phyloP scores from a whole-genome alignment of 2,329 filamentous ascomycete species.

The Alternaria sp. region DNA sequence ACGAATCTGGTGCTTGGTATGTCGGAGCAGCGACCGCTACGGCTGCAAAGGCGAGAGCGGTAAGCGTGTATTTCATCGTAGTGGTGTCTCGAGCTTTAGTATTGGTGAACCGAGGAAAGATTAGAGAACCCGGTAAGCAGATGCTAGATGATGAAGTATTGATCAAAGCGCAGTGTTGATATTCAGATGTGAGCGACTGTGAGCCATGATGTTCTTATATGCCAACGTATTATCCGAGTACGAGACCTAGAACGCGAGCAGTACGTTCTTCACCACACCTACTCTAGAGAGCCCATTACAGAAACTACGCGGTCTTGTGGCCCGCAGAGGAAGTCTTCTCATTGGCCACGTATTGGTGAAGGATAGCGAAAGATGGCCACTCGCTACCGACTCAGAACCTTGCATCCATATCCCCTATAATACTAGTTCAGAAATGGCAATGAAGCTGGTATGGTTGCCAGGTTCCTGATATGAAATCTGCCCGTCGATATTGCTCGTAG shows the following conservation, averaged over 20 bases:
- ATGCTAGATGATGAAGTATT: neutral
- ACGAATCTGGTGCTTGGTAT: slow-evolving; percentile 35
- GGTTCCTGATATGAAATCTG: slow-evolving; percentile 26
- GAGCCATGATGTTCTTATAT: slow-evolving; percentile 40
- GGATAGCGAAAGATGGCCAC: slow-evolving; percentile 30
- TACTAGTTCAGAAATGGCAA: slow-evolving; percentile 22
- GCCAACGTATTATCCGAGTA: slow-evolving; percentile 33
- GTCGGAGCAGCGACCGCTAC: slow-evolving; percentile 33
- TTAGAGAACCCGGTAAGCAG: neutral
- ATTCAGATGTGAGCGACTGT: slow-evolving; percentile 20
- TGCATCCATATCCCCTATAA: slow-evolving; percentile 18
- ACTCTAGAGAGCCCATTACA: slow-evolving; percentile 13
- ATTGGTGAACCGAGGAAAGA: neutral
- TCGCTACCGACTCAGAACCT: slow-evolving; percentile 27
- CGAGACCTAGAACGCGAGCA: slow-evolving; percentile 30
- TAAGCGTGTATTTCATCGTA: slow-evolving; percentile 40
- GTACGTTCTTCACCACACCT: slow-evolving; percentile 23
- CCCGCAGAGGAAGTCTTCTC: slow-evolving; percentile 18
- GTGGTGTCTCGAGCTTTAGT: neutral
- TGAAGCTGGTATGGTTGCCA: slow-evolving; percentile 32
- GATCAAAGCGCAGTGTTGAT: slow-evolving; percentile 10
- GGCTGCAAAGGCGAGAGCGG: slow-evolving; percentile 36
- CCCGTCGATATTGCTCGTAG: slow-evolving; percentile 37
- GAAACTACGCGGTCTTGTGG: slow-evolving; percentile 31
- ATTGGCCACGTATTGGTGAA: slow-evolving; percentile 25